A percentile compares a stretch with the other conserved stretches of the same genome.
Evolutionary conservation across 108 stramenopile species (phyloP).

Genomic region (Schizochytrium sp.): DNA sequence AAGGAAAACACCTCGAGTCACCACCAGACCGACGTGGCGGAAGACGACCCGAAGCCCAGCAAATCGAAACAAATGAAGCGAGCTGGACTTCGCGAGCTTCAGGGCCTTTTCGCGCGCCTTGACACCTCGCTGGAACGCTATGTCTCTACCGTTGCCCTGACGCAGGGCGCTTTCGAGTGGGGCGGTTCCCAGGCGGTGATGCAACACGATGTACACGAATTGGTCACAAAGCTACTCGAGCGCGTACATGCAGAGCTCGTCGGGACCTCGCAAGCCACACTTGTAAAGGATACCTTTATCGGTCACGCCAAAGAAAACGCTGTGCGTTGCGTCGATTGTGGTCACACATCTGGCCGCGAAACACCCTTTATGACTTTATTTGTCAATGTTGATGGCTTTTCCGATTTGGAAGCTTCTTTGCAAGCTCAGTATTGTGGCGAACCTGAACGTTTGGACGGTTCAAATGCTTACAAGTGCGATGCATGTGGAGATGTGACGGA

Average conservation of each 20-base stretch:
- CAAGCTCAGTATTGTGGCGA: background rate
- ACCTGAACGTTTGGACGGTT: background rate
- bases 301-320: background rate
- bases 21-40: too few species aligned
- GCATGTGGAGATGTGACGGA: background rate
- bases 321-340: background rate
- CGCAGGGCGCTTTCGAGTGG: conserved; percentile 1
- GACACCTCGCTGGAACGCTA: background rate
- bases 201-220: background rate
- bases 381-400: background rate
- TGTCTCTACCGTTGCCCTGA: background rate
- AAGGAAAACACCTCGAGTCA: background rate
- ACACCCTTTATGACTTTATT: background rate
- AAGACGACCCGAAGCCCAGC: too few species aligned
- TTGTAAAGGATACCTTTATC: background rate
- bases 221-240: background rate
- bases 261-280: background rate
- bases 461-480: background rate
- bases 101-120: background rate
- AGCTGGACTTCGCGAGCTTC: background rate
- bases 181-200: background rate
- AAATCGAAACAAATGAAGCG: background rate
- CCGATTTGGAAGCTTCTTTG: background rate
- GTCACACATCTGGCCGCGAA: background rate
- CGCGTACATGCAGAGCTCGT: background rate